Evolutionary conservation across 2,329 filamentous ascomycete genomes (phyloP).

Genomic region (Colletotrichum limetticola): DNA sequence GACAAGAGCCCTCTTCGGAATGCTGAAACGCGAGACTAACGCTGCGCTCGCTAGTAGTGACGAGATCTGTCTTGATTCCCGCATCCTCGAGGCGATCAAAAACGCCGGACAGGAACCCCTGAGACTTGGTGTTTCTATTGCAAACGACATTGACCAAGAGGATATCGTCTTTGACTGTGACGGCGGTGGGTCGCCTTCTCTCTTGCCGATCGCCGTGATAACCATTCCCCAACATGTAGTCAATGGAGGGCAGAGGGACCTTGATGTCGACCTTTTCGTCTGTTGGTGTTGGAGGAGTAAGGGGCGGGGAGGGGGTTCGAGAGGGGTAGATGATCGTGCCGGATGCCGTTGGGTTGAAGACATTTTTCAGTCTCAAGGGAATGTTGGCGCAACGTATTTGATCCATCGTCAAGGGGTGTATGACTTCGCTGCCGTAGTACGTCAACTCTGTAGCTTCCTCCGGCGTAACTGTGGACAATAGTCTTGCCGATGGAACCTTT

Average conservation of each 20-base stretch:
- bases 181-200: constrained; percentile 79
- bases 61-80: constrained; percentile 91
- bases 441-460: constrained; percentile 96
- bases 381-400: constrained; percentile 88
- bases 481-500: constrained; percentile 89
- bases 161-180: constrained; percentile 97
- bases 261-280: constrained; percentile 51
- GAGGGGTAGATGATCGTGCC: constrained; percentile 88
- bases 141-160: constrained; percentile 97
- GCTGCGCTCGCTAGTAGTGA: constrained; percentile 95
- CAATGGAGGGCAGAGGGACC: constrained; percentile 49
- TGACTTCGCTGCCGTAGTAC: constrained; percentile 93
- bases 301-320: constrained; percentile 61
- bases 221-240: constrained; percentile 25
- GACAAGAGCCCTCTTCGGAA: constrained; percentile 70
- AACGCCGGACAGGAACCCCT: constrained; percentile 95
- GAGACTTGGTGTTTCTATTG: constrained; percentile 94
- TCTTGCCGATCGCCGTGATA: constrained; percentile 14
- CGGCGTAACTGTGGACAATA: constrained; percentile 88
- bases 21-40: constrained; percentile 96
- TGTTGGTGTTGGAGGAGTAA: constrained; percentile 65
- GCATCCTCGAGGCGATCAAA: constrained; percentile 90
- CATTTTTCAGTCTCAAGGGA: constrained; percentile 89
- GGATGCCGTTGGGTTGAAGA: constrained; percentile 82
- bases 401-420: constrained; percentile 99